These are phyloP conservation scores for Syncephalastrum racemosum DNA, from an alignment of 371 early-diverging fungal species.

Conservation along the genomic window DNA sequence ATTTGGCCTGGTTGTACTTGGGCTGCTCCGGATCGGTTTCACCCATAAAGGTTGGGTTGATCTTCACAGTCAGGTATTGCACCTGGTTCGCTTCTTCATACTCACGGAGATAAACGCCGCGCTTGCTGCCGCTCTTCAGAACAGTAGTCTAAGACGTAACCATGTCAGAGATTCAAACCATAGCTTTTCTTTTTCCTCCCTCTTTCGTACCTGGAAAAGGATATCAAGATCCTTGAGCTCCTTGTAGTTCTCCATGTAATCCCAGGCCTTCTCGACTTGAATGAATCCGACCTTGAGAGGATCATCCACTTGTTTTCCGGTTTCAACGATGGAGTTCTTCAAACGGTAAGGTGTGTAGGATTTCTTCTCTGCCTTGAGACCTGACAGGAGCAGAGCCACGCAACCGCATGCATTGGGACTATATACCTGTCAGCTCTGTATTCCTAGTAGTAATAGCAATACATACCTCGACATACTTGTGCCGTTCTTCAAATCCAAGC, in stretches of 20 bases:
- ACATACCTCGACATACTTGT: conserved; percentile 79
- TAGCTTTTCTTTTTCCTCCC: not conserved
- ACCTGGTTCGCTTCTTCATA: conserved; percentile 67
- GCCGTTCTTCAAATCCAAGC: conserved; percentile 86
- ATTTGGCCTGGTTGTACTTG: conserved; percentile 62
- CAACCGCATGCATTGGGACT: conserved; percentile 92
- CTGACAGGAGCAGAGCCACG: conserved; percentile 80
- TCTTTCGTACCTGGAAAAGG: conserved; percentile 52
- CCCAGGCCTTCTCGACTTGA: conserved; percentile 88
- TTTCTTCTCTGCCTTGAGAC: conserved; percentile 65
- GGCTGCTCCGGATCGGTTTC: conserved; percentile 60
- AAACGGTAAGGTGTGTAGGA: conserved; percentile 82
- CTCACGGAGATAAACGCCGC: conserved; percentile 91
- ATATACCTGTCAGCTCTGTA: not conserved
- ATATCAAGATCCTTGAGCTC: conserved; percentile 69
- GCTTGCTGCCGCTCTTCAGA: conserved; percentile 36
- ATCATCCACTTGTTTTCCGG: conserved; percentile 76
- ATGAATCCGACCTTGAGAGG: conserved; percentile 79
- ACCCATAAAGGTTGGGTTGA: conserved; percentile 79
- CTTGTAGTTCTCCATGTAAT: conserved; percentile 66
- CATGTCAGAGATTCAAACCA: not conserved
- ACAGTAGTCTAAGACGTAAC: conserved; percentile 26
- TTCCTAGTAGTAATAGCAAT: not conserved
- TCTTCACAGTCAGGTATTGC: conserved; percentile 57
- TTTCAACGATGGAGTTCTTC: conserved; percentile 75